Base-by-base conservation (phyloP, 176 grass and related monocot genomes). In the Lolium rigidum region DNA sequence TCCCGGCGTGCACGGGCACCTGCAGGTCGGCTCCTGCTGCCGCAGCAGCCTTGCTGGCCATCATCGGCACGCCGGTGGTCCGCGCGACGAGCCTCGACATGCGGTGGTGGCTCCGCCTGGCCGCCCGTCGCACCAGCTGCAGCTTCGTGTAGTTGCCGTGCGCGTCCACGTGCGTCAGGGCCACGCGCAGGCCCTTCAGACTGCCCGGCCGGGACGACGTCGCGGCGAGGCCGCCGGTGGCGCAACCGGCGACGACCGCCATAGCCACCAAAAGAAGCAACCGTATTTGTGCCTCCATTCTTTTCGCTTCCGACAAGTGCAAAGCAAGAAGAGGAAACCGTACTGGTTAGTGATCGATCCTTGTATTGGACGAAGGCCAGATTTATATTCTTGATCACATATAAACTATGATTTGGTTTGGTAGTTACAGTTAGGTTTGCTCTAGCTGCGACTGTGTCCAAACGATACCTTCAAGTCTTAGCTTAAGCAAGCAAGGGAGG, bases 111-210 rank as follows among this genome's bases (percentile, higher is more conserved):
- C 93, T 98, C 72, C 95, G 89, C 8, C 66, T 81, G 16, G 89
- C 93, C 64, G 88, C 88, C 16, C 91, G 93, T 60, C 87, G 89
- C 57, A 95, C 72, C 41, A 92, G 91, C 90, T 95, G 88, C 5
- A 90, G 41, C 76, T 80, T 79, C 12, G 90, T 84, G 82, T 93
- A 98, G 87, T 93, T 94, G 56, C 90, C 56, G 14, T 93, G 88
- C 28, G 89, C 83, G 83, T 98, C 95, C 37, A 95, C 84, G 71
- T 93, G 93, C 61, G 81, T 95, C 80, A 98, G 87, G 60, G 79
- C 35, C 82, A 93, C 64, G 46, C 87, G 89, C 62, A 98, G 66
- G 74, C 95, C 90, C 8, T 59, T 49, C 9, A 84, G 11, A 16
- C 7, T 46, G 2, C 60, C 31, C 20, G 18, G 44, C 43, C 7